phyloP scores from a whole-genome alignment of 176 grass and related monocot species.

The Avena insularis region DNA sequence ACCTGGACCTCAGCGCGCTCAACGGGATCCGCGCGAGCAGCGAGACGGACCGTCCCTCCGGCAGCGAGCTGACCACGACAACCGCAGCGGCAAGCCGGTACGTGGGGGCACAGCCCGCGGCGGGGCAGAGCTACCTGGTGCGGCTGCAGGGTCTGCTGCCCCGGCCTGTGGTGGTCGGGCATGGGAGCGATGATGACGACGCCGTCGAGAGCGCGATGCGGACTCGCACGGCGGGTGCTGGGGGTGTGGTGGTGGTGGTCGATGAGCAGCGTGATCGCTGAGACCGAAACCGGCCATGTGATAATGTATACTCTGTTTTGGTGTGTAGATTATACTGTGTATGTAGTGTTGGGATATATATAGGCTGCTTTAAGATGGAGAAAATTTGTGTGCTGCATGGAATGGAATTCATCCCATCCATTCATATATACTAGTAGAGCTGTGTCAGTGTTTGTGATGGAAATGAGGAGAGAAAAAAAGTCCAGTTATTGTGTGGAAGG shows the following conservation, averaged over 20 bases:
- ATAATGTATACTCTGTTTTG: background rate
- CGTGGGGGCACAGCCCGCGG: conserved; percentile 17
- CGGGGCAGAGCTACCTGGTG: conserved; percentile 65
- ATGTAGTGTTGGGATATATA: background rate
- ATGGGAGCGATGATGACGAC: background rate
- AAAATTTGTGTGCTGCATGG: background rate
- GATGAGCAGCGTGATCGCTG: background rate
- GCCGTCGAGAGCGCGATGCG: background rate
- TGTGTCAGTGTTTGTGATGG: no score
- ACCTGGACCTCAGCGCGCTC: conserved; percentile 91
- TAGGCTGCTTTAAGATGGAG: background rate
- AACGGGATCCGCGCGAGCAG: conserved; percentile 65
- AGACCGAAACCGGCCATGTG: background rate
- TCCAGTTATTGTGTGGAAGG: no score
- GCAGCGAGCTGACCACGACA: conserved; percentile 41
- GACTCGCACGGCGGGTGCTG: background rate
- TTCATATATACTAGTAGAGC: no score
- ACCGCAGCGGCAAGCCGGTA: conserved; percentile 35
- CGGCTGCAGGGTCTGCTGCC: conserved; percentile 72
- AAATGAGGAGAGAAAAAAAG: no score
- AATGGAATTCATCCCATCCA: no score
- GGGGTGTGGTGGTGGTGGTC: background rate
- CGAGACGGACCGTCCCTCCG: conserved; percentile 53
- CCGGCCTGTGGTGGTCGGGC: conserved; percentile 52
- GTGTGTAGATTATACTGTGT: conserved; percentile 7